Evolutionary conservation across 2,329 filamentous ascomycete species (phyloP).

Genomic region (Cryphonectria naterciae): DNA sequence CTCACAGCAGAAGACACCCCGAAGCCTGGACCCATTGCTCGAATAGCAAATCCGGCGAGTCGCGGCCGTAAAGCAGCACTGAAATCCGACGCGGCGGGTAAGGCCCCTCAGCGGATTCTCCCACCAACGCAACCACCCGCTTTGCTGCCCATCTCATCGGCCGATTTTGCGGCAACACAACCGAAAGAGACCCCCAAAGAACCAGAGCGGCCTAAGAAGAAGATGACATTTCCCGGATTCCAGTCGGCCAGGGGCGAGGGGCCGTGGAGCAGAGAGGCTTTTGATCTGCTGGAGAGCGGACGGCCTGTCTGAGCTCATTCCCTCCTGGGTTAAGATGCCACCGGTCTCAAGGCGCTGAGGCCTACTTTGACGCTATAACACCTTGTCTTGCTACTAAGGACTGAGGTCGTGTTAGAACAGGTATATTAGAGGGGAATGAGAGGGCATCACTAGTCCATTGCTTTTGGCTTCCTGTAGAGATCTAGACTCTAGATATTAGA

Average conservation of each 20-base stretch:
- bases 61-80: constrained; percentile 58
- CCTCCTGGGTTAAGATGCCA: not conserved
- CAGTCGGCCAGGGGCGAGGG: constrained; percentile 56
- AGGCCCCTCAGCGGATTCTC: constrained; percentile 48
- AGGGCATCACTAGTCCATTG: not conserved
- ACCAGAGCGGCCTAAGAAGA: constrained; percentile 33
- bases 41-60: constrained; percentile 53
- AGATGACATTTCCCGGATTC: constrained; percentile 47
- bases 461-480: not conserved
- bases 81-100: constrained; percentile 55
- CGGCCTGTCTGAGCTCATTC: constrained; percentile 46
- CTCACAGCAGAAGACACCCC: constrained; percentile 9
- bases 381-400: not conserved
- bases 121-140: constrained; percentile 35
- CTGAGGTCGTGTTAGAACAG: no score
- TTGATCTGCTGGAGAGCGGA: constrained; percentile 66
- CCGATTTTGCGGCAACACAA: constrained; percentile 31
- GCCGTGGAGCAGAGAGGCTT: constrained; percentile 71
- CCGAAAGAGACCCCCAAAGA: constrained; percentile 16
- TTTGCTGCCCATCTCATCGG: constrained; percentile 23
- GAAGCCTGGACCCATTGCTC: constrained; percentile 16
- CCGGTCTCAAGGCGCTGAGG: no score
- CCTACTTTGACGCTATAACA: not conserved
- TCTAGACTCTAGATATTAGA: not conserved
- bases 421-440: not conserved